Base-by-base conservation (phyloP, 2,329 filamentous ascomycete species). In the Aureobasidium uvarum region DNA sequence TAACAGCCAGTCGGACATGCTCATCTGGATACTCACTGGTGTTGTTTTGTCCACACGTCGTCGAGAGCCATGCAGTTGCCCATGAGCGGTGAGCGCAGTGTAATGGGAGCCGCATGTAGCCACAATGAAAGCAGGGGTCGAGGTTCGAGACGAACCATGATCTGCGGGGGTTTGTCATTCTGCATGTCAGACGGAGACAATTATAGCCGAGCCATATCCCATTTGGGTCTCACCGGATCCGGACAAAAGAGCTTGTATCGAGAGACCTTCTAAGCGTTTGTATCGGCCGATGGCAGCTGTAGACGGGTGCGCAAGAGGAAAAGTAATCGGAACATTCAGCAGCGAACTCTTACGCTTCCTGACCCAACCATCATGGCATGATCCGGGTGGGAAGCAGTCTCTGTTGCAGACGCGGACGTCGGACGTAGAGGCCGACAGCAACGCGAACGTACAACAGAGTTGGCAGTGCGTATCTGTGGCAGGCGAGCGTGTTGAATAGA, bases 101-200 rank as follows among this genome's bases (percentile, higher is more conserved):
- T 33, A 39, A 64, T 31, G 50, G 16, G 60, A 46, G 39, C 50
- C 50, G 60, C 60, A 64, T 46, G 39, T 28, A 46, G 28, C 28
- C 50, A 50, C 39, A 46, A 13, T 13, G 31, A 25, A 43, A n/a
- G 54, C 59, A 63, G 36, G 46, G 58, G 58, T 62, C 45, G 36
- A 63, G 46, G 28, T 16, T 45, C 38, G 18, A 64, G 48, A 55
- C 60, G 60, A 64, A 64, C 60, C 39, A 39, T 55, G 60, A 64
- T 64, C 60, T 64, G 60, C 60, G 31, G 50, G 50, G 48, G 2
- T 64, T 55, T 55, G 48, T 64, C 60, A 64, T 64, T 45, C 28
- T 55, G 56, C 56, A 38, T 60, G 43, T 50, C 31, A 7, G 28
- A 39, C 31, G 20, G 31, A 25, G 43, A 60, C 56, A 50, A 39